phyloP scores from a whole-genome alignment of 495 filamentous ascomycete genomes.

The Trichoderma asperelloides region DNA sequence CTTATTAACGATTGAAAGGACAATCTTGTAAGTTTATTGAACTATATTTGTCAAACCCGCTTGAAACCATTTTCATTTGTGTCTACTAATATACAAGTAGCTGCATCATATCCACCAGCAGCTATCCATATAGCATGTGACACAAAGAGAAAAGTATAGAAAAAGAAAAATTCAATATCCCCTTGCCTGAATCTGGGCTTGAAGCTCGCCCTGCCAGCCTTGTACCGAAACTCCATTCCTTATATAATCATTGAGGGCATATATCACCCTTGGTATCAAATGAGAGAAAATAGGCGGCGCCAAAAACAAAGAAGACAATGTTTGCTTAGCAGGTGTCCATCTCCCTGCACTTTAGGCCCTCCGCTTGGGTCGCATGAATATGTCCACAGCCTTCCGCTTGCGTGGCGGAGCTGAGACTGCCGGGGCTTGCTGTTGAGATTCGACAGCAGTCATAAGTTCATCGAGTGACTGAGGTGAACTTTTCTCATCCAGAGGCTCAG shows the following conservation, averaged over 20 bases:
- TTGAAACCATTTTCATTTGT: too few relatives aligned
- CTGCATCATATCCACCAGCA: not conserved
- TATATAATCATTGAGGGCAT: not conserved
- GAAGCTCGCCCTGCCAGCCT: not conserved
- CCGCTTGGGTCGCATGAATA: constrained; percentile 26
- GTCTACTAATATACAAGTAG: not conserved
- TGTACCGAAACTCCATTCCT: not conserved
- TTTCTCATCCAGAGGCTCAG: not conserved
- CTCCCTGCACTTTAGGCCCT: not conserved
- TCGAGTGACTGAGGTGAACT: not conserved
- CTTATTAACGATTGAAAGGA: too few relatives aligned
- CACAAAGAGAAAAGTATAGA: not conserved
- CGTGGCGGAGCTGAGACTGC: constrained; percentile 2
- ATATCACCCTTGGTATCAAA: not conserved
- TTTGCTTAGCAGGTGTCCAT: not conserved
- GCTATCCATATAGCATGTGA: not conserved
- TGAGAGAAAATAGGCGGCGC: not conserved
- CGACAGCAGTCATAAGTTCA: not conserved
- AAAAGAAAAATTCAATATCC: not conserved
- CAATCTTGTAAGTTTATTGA: too few relatives aligned
- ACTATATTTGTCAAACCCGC: too few relatives aligned
- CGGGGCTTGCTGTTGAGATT: not conserved
- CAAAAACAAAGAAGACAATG: not conserved
- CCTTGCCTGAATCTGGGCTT: not conserved
- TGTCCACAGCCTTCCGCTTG: constrained; percentile 24